Conservation (phyloP, 2,329 filamentous ascomycete genomes). For the Aspergillus pseudotamarii region DNA sequence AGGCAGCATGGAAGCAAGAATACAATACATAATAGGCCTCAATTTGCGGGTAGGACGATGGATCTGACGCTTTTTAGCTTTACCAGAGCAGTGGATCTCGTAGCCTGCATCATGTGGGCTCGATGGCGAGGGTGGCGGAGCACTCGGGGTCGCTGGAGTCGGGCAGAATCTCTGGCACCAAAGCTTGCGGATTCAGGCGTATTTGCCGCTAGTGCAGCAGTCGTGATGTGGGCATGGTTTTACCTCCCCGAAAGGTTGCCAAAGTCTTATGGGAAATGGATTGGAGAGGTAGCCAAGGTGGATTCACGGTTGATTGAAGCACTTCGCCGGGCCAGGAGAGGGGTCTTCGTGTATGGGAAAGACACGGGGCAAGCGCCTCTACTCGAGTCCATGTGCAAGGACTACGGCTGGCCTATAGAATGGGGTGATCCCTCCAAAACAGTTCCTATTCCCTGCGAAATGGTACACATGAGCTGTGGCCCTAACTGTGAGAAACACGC, state of each 20-base stretch:
- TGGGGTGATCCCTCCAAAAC: slow-evolving; percentile 73
- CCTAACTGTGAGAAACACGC: slow-evolving; percentile 74
- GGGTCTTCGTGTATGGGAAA: slow-evolving; percentile 70
- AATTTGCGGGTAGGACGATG: slow-evolving; percentile 70
- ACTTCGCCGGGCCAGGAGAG: slow-evolving; percentile 66
- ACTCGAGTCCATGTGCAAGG: slow-evolving; percentile 70
- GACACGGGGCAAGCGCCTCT: slow-evolving; percentile 71
- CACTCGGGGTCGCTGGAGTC: slow-evolving; percentile 31
- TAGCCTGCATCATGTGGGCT: slow-evolving; percentile 68
- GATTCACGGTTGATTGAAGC: slow-evolving; percentile 74
- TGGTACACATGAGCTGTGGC: slow-evolving; percentile 80
- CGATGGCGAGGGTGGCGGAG: slow-evolving; percentile 44
- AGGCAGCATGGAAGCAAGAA: slow-evolving; percentile 9
- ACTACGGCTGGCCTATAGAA: slow-evolving; percentile 67
- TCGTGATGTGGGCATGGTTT: slow-evolving; percentile 91
- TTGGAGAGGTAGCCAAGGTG: slow-evolving; percentile 73
- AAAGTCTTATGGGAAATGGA: slow-evolving; percentile 77
- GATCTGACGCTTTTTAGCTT: slow-evolving; percentile 80
- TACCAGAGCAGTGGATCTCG: slow-evolving; percentile 71
- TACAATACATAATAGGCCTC: slow-evolving; percentile 26
- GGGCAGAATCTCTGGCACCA: slow-evolving; percentile 45
- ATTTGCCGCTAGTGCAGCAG: slow-evolving; percentile 71
- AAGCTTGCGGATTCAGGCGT: slow-evolving; percentile 65
- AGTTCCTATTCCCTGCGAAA: slow-evolving; percentile 76
- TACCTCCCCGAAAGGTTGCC: slow-evolving; percentile 74